Conservation (phyloP, 192 early-diverging fungal genomes). For the Coemansia sp. region DNA sequence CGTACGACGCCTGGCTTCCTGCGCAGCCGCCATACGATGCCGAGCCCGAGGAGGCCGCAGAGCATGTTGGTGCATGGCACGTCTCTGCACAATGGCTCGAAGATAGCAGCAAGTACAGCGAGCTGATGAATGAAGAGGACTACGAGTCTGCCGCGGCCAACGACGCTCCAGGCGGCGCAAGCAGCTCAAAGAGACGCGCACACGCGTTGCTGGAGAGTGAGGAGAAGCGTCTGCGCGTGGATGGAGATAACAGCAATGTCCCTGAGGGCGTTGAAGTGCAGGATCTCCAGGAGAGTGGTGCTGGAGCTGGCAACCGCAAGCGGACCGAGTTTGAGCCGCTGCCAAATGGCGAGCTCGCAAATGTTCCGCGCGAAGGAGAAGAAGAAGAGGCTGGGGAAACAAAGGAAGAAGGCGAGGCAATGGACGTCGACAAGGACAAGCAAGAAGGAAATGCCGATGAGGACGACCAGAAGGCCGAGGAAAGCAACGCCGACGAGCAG, state of each 20-base stretch:
- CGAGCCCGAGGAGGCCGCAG: conserved; percentile 62
- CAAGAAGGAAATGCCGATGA: conserved; percentile 17
- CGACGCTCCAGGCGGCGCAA: conserved; percentile 23
- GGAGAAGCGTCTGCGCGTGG: conserved; percentile 28
- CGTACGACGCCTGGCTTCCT: conserved; percentile 73
- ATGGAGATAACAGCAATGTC: conserved; percentile 21
- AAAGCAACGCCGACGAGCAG: conserved; percentile 25
- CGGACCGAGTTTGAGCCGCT: conserved; percentile 46
- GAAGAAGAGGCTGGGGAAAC: conserved; percentile 11
- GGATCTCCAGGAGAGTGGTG: conserved; percentile 19
- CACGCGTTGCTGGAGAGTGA: conserved; percentile 40
- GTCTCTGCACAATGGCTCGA: conserved; percentile 72
- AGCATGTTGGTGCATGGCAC: conserved; percentile 70
- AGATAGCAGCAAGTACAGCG: conserved; percentile 72
- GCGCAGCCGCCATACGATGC: conserved; percentile 63
- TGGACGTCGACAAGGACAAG: conserved; percentile 27
- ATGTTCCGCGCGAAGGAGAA: conserved; percentile 17
- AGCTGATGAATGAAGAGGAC: conserved; percentile 89
- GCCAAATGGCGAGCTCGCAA: conserved; percentile 38
- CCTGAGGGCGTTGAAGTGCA: conserved; percentile 26
- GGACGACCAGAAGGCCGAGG: conserved; percentile 42
- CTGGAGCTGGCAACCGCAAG: conserved; percentile 13
- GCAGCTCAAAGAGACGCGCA: conserved; percentile 51
- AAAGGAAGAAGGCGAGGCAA: conserved; percentile 10
- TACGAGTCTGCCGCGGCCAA: conserved; percentile 59